Evolutionary conservation across 768 basidiomycete species (phyloP).

Genomic region (Lactarius pseudohatsudake): DNA sequence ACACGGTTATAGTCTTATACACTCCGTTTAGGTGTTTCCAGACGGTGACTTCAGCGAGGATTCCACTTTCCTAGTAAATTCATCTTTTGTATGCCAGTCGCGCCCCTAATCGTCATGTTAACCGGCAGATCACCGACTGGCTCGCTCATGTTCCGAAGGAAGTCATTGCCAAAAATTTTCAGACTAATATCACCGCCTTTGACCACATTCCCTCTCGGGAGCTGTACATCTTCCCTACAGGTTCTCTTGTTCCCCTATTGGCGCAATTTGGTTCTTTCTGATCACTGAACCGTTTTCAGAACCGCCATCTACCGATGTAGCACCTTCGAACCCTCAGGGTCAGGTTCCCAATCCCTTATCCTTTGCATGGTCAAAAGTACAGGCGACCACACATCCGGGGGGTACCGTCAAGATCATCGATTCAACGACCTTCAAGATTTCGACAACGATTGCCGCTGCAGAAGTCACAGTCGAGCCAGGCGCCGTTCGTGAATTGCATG

Average conservation of each 20-base stretch:
- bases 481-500: conserved; percentile 60
- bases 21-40: conserved; percentile 36
- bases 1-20: not conserved
- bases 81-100: not conserved
- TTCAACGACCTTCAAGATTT: conserved; percentile 50
- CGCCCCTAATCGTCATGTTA: not conserved
- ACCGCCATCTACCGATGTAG: conserved; percentile 36
- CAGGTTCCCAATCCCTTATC: conserved; percentile 46
- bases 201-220: conserved; percentile 35
- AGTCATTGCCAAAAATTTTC: conserved; percentile 41
- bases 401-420: conserved; percentile 45
- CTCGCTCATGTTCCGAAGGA: conserved; percentile 38
- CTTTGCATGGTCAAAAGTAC: conserved; percentile 48
- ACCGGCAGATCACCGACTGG: conserved; percentile 36
- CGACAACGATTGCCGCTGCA: conserved; percentile 54
- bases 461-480: conserved; percentile 60
- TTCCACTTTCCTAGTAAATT: conserved; percentile 37
- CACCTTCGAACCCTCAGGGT: conserved; percentile 46
- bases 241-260: conserved; percentile 3
- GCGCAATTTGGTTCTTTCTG: not conserved
- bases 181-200: conserved; percentile 34
- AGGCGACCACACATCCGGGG: conserved; percentile 45
- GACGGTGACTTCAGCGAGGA: conserved; percentile 39
- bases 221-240: conserved; percentile 37
- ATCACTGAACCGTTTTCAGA: conserved; percentile 22